phyloP scores from a whole-genome alignment of 1,139 yeast species.

The Magnusiomyces tetraspermus region DNA sequence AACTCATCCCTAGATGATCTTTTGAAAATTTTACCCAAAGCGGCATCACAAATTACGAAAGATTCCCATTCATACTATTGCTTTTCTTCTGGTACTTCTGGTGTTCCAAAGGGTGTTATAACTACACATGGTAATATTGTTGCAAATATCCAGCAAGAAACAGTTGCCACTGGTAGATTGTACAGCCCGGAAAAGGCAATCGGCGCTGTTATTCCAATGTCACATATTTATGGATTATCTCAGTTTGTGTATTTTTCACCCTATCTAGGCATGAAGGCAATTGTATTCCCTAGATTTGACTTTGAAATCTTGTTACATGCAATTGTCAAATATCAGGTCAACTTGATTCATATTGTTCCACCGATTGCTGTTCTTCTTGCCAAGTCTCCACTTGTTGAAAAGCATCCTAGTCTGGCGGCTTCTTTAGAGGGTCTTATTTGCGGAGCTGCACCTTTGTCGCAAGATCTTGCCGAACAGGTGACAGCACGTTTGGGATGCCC shows the following conservation, averaged over 20 bases:
- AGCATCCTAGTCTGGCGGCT: conserved; percentile 24
- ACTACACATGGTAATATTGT: conserved; percentile 42
- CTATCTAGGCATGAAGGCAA: conserved; percentile 21
- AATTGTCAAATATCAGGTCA: conserved; percentile 25
- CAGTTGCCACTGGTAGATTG: conserved; percentile 11
- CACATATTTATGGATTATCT: conserved; percentile 33
- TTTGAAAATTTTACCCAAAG: background rate
- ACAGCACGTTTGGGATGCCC: conserved; percentile 18
- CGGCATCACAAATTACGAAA: background rate
- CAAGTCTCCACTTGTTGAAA: conserved; percentile 30
- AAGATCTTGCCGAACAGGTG: conserved; percentile 24
- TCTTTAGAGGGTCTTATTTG: conserved; percentile 22
- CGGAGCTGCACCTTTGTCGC: conserved; percentile 36
- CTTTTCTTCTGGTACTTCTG: conserved; percentile 73
- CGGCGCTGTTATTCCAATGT: conserved; percentile 30
- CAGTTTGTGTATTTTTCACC: conserved; percentile 22
- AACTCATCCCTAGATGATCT: background rate
- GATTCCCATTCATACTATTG: conserved; percentile 30
- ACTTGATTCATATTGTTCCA: conserved; percentile 30
- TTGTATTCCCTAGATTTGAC: conserved; percentile 30
- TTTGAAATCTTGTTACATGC: conserved; percentile 26
- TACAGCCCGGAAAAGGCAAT: conserved; percentile 13
- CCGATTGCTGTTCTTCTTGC: conserved; percentile 34
- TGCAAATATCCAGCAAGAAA: conserved; percentile 24
- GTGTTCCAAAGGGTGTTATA: conserved; percentile 64